Evolutionary conservation across 2,329 filamentous ascomycete species (phyloP), one percentile per base, ranked within the genome.

Genomic region (Aureobasidium lini): DNA sequence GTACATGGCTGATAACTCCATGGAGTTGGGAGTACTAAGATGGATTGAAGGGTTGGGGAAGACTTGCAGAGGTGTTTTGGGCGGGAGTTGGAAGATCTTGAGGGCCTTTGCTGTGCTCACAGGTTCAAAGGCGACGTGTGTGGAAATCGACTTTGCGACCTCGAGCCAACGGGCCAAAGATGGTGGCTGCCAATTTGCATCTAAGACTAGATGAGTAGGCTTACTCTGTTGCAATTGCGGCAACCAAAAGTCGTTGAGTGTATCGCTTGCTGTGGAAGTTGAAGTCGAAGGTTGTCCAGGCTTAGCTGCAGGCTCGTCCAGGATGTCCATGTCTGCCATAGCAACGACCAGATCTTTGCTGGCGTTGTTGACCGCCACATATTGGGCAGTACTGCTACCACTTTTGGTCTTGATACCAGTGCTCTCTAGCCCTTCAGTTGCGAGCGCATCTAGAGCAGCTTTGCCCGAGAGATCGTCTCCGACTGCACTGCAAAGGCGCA

Each of bases 291-390:
- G 44, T 16, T 58, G 54, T 2, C 44, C 54, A 9, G 48, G 48
- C n/a, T 23, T 36, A 7, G 58, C 47, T 40, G 57, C 49, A 42
- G 58, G 47, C 37, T 64, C 52, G 65, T 84, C 79, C 40, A 96
- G 83, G 66, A 96, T 93, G 59, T 80, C 83, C 91, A 97, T 96
- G 70, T 97, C 94, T 4, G 93, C 92, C 90, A 96, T 95, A 47
- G 91, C 93, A 63, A 96, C 74, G n/a, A 92, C 81, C 2, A 99
- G 82, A 63, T 92, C 88, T 71, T 91, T 95, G 61, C 87, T 84
- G 0, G 79, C 78, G 68, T 95, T 89, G 70, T 97, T 99, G 64
- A 97, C 79, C 15, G 93, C 88, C 3, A 97, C 83, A 70, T 97
- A 97, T 71, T 96, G 91, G 0, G 92, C 90, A 1, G 93, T 97